phyloP scores from a whole-genome alignment of 805 yeast species.

The Candida coquimbonensis region DNA sequence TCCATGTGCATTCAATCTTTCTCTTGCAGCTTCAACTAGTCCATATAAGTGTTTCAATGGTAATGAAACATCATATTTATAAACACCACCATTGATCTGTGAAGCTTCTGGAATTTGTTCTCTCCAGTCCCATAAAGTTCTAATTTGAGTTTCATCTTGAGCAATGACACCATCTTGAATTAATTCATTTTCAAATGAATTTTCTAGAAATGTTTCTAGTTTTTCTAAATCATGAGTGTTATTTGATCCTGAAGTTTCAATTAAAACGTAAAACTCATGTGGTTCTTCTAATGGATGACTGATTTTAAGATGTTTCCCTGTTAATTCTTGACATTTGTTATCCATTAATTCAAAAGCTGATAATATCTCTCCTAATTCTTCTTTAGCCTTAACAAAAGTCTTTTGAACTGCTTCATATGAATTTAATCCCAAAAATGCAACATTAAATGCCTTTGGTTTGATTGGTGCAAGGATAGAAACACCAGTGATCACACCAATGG shows the following conservation, averaged over 20 bases:
- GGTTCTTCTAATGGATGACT: slow-evolving; percentile 76
- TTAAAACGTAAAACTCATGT: slow-evolving; percentile 83
- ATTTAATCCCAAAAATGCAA: slow-evolving; percentile 79
- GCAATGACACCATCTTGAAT: slow-evolving; percentile 95
- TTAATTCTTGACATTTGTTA: slow-evolving; percentile 53
- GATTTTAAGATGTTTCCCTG: slow-evolving; percentile 51
- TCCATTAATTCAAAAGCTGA: slow-evolving; percentile 97
- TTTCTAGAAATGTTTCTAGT: slow-evolving; percentile 76
- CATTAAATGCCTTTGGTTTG: slow-evolving; percentile 78
- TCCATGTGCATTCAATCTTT: slow-evolving; percentile 45
- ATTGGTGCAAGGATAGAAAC: slow-evolving; percentile 86
- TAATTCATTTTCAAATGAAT: slow-evolving; percentile 73
- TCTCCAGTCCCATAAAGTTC: slow-evolving; percentile 90
- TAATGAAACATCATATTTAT: slow-evolving; percentile 92
- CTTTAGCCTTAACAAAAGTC: slow-evolving; percentile 71
- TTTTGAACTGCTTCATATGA: slow-evolving; percentile 79
- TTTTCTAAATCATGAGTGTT: slow-evolving; percentile 91
- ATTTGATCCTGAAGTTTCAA: slow-evolving; percentile 95
- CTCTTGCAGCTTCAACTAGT: slow-evolving; percentile 72
- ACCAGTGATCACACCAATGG: slow-evolving; percentile 85
- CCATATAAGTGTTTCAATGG: slow-evolving; percentile 79
- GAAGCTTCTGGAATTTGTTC: slow-evolving; percentile 90
- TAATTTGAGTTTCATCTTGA: slow-evolving; percentile 84
- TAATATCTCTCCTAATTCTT: slow-evolving; percentile 74
- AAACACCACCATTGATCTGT: slow-evolving; percentile 84